Conservation (phyloP, 2,329 filamentous ascomycete species). For the Ophiocordyceps camponoti-floridani region DNA sequence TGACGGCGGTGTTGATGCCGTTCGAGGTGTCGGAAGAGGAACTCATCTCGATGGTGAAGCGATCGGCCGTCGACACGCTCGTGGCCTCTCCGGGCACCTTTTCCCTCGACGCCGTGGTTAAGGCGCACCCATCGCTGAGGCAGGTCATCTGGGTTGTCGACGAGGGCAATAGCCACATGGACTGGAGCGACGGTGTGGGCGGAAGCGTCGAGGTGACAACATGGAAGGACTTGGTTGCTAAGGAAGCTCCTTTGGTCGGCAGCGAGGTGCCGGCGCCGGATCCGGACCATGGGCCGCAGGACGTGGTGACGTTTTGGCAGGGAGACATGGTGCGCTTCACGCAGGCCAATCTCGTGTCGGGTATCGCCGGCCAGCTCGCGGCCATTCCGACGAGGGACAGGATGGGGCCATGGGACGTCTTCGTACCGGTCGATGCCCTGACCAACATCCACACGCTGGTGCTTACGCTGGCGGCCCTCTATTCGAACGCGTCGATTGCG, state of each 20-base stretch:
- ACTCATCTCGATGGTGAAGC: constrained; percentile 53
- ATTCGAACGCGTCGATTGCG: constrained; percentile 67
- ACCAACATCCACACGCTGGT: constrained; percentile 63
- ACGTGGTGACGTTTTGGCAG: constrained; percentile 51
- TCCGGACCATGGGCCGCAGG: constrained; percentile 30
- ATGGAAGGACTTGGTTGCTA: constrained; percentile 69
- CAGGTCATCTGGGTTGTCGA: constrained; percentile 88
- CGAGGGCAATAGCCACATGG: constrained; percentile 76
- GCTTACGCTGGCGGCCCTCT: constrained; percentile 67
- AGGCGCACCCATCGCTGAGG: constrained; percentile 51
- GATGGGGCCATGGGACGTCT: constrained; percentile 56
- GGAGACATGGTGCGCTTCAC: constrained; percentile 69
- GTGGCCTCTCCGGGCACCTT: constrained; percentile 77
- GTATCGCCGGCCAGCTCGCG: constrained; percentile 58
- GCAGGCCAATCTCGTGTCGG: constrained; percentile 74
- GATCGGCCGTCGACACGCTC: constrained; percentile 61
- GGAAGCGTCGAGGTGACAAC: constrained; percentile 66
- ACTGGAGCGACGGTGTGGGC: constrained; percentile 73
- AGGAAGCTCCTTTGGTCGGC: constrained; percentile 43
- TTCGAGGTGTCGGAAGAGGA: constrained; percentile 56
- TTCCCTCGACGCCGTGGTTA: constrained; percentile 55
- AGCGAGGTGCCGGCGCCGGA: constrained; percentile 47
- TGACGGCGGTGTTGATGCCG: constrained; percentile 71
- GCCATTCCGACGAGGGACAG: constrained; percentile 60
- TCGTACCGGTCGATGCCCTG: constrained; percentile 71